phyloP scores from a whole-genome alignment of 768 basidiomycete species.

The Boletus reticulatus region DNA sequence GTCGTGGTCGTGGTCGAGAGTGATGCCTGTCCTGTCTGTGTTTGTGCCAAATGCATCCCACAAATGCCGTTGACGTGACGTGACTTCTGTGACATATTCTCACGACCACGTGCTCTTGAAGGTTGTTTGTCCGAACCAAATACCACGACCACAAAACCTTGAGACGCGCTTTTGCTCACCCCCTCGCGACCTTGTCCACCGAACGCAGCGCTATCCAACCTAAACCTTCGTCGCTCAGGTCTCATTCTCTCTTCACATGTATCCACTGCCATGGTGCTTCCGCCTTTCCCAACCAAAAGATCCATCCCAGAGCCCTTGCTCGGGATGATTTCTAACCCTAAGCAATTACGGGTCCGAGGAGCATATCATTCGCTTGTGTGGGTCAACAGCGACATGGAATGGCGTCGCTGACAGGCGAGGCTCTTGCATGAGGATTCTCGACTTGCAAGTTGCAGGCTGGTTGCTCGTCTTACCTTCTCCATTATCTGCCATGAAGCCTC shows the following conservation, averaged over 20 bases:
- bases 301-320: conserved; percentile 37
- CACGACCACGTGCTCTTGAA: conserved; percentile 17
- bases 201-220: conserved; percentile 19
- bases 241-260: conserved; percentile 30
- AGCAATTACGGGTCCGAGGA: conserved; percentile 37
- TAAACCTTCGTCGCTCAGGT: conserved; percentile 49
- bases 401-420: conserved; percentile 17
- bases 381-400: conserved; percentile 20
- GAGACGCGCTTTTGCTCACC: background rate
- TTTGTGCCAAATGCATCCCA: background rate
- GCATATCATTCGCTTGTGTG: conserved; percentile 23
- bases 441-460: conserved; percentile 10
- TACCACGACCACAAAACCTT: conserved; percentile 9
- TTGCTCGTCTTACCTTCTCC: conserved; percentile 16
- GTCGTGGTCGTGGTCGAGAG: conserved; percentile 22
- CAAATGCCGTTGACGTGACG: conserved; percentile 15
- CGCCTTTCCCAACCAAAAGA: conserved; percentile 49
- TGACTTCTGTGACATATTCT: conserved; percentile 23
- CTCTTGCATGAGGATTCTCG: conserved; percentile 1
- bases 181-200: conserved; percentile 6
- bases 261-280: conserved; percentile 29
- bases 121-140: conserved; percentile 26
- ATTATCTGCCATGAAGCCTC: conserved; percentile 42
- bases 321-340: conserved; percentile 63
- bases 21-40: background rate